Evolutionary conservation across 352 stramenopile species (phyloP).

Genomic region (Globisporangium lucens): DNA sequence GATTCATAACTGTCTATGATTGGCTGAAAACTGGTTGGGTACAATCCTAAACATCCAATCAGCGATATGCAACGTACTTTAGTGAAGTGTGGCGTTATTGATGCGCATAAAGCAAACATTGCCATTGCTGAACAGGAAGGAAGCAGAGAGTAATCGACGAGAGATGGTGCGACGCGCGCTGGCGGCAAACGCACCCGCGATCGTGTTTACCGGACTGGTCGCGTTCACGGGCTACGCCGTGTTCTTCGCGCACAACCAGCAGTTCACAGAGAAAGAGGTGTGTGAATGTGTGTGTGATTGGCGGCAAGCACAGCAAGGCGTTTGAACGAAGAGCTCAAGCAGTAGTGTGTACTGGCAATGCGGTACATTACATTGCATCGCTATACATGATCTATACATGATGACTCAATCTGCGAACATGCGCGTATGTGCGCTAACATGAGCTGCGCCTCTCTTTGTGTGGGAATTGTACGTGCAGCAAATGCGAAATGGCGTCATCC

Average conservation of each 20-base stretch:
- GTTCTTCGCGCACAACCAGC: constrained; percentile 81
- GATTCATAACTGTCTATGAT: background rate
- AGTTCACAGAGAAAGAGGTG: constrained; percentile 70
- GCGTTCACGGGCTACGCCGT: constrained; percentile 51
- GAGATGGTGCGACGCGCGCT: constrained; percentile 20
- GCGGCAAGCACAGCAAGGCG: background rate
- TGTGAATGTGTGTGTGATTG: constrained; percentile 2
- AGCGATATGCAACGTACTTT: background rate
- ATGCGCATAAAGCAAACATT: background rate
- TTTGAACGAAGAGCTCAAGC: background rate
- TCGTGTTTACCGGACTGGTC: constrained; percentile 43
- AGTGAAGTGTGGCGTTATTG: background rate
- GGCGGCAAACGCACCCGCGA: constrained; percentile 41
- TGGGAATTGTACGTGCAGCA: constrained; percentile 18
- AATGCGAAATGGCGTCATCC: constrained; percentile 77
- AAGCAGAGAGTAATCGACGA: background rate
- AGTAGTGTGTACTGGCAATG: background rate
- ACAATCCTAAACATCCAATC: background rate
- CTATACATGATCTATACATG: too few species aligned
- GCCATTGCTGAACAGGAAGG: background rate
- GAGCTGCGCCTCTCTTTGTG: background rate
- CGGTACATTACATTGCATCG: background rate
- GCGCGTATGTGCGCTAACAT: background rate
- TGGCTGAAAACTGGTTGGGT: constrained; percentile 12
- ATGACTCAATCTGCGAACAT: background rate